Percentiles rank a stretch among this genome's conserved stretches.
Conservation (phyloP, 176 grass and related monocot species). For the Poa pratensis region DNA sequence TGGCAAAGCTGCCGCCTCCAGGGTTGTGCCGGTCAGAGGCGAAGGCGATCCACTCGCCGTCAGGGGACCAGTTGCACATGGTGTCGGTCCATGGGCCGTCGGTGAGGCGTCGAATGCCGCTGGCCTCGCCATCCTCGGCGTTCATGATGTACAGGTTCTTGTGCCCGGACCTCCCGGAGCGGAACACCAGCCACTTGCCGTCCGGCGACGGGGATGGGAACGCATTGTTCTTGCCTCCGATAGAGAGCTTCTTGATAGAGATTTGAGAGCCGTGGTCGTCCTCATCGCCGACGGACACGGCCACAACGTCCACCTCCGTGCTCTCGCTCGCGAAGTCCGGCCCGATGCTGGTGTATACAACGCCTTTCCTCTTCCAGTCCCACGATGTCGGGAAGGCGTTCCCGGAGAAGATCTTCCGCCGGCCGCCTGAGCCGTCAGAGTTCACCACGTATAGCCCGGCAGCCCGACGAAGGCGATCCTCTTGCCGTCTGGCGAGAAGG, state of each 20-base stretch:
- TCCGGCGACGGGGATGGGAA: slow-evolving; percentile 92
- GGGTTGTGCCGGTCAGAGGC: slow-evolving; percentile 79
- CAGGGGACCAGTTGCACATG: slow-evolving; percentile 96
- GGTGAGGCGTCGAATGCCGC: slow-evolving; percentile 60
- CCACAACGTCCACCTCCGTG: slow-evolving; percentile 76
- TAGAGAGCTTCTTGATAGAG: slow-evolving; percentile 68
- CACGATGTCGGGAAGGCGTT: slow-evolving; percentile 82
- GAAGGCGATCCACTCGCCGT: slow-evolving; percentile 96
- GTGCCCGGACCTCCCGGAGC: slow-evolving; percentile 71
- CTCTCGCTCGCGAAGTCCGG: slow-evolving; percentile 65
- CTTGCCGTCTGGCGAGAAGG: slow-evolving; percentile 85
- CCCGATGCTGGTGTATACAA: slow-evolving; percentile 79
- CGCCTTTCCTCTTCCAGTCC: slow-evolving; percentile 89
- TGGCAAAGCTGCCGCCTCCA: slow-evolving; percentile 68
- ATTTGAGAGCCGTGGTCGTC: background rate
- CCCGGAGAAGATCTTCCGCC: slow-evolving; percentile 56
- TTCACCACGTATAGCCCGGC: slow-evolving; percentile 80
- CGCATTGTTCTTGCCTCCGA: slow-evolving; percentile 71
- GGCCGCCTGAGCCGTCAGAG: slow-evolving; percentile 64
- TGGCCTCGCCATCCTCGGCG: slow-evolving; percentile 65
- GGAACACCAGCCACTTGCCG: slow-evolving; percentile 91
- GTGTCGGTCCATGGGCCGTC: slow-evolving; percentile 86
- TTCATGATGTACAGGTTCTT: slow-evolving; percentile 97
- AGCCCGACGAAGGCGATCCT: slow-evolving; percentile 72
- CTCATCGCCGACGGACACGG: slow-evolving; percentile 52